phyloP scores from a whole-genome alignment of 805 yeast species.

The Wickerhamomyces xylosicus region DNA sequence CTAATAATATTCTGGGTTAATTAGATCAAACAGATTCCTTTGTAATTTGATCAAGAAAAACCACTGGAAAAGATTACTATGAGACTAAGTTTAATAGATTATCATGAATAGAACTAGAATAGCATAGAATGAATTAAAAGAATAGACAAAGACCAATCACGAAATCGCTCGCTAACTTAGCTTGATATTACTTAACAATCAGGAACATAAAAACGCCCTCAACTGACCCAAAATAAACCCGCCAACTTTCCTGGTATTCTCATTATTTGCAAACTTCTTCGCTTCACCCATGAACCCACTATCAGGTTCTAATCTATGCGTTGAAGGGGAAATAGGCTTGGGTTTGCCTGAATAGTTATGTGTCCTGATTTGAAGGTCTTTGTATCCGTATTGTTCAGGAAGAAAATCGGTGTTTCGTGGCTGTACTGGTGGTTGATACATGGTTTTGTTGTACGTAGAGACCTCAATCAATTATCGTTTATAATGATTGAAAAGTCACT shows the following conservation, averaged over 20 bases:
- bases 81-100: no score
- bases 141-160: no score
- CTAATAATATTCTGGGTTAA: background rate
- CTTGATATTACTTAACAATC: no score
- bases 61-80: no score
- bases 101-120: no score
- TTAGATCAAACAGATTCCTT: no score
- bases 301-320: conserved; percentile 2
- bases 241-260: conserved; percentile 19
- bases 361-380: conserved; percentile 6
- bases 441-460: no score
- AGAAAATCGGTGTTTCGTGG: conserved; percentile 17
- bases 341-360: conserved; percentile 10
- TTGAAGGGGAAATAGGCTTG: conserved; percentile 11
- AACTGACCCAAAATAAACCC: conserved; percentile 9
- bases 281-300: background rate
- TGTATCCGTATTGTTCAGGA: conserved; percentile 15
- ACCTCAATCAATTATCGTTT: no score
- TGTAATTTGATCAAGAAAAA: no score
- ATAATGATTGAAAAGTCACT: no score
- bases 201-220: conserved; percentile 3
- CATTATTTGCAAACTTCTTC: conserved; percentile 13
- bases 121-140: no score
- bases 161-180: no score
- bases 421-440: conserved; percentile 12